Base-by-base conservation (phyloP, 2,329 filamentous ascomycete genomes). In the Raffaelea arxii region DNA sequence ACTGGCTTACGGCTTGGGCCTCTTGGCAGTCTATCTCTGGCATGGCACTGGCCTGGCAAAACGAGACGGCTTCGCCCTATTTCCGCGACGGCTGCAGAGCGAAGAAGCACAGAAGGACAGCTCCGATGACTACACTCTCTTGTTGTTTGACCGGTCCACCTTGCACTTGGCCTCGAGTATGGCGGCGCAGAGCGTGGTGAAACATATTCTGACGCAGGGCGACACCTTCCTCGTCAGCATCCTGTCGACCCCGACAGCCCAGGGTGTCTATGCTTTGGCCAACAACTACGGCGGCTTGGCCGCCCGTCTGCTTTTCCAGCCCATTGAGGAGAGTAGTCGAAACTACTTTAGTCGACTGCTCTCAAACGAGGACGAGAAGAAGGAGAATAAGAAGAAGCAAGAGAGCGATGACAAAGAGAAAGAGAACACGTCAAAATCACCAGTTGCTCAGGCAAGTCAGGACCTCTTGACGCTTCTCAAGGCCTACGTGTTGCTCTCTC, bases 231-330 rank as follows among this genome's bases (percentile, higher is more conserved):
- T 97, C 43, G 83, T 98, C 52, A 83, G 86, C 16, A 67, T 82
- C 12, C 72, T 97, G 48, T 83, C 90, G 6, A 80, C 81, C 0
- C 76, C 92, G 1, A 72, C 79, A 37, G 84, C 90, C 4, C 92
- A 97, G 67, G 92, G 92, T 14, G 81, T 88, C 30, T 98, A 97
- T 59, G 88, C 90, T 0, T 74, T 98, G 5, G 92, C 91, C 44
- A 89, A 89, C 56, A 98, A 97, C 64, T 98, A 92, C 61, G 92
- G 92, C 21, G 86, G 90, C 3, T 76, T 98, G 0, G 69, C 94
- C 24, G 92, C 92, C 0, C 79, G 92, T 3, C 78, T 97, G 53
- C 69, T 98, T 43, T 91, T 98, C 62, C 92, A 97, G 58, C 94
- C 92, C 7, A 80, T 98, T 49, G 92, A 98, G 64, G 94, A 98